Base-by-base conservation (phyloP, 2,329 filamentous ascomycete species). In the Fusarium dimerum region DNA sequence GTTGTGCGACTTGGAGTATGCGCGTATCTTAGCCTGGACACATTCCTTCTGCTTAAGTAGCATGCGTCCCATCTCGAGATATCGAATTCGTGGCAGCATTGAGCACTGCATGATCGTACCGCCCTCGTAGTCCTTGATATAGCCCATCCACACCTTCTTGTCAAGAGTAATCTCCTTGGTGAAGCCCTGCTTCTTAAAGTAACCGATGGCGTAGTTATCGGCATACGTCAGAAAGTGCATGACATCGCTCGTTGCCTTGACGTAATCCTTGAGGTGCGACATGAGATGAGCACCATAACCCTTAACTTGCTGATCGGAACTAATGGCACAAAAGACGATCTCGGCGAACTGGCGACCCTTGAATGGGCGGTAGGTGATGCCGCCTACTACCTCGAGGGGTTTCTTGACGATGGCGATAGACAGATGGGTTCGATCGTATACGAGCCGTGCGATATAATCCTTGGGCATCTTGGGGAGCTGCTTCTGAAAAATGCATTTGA, bases 171-270 rank as follows among this genome's bases (percentile, higher is more conserved):
- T 97, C 65, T 99, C 93, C 71, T 99, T 99, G 2, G 94, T 97
- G 68, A 99, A 99, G 0, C 94, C 94, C 70, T 99, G 94, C 71
- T 99, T 99, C 73, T 97, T 96, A 74, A 99, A 99, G 72, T 97
- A 99, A 11, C 94, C 94, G 60, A 96, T 99, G 39, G 94, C 94
- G 68, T 97, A 97, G 72, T 99, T 99, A 72, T 99, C 94, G 59
- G 94, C 94, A 67, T 99, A 99, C 1, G 94, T 99, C 3, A 99
- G 80, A 72, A 99, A 99, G 73, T 99, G 92, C 92, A 97, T 97
- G 44, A 99, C 92, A 60, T 92, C 87, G 48, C 90, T 95, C 1
- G 93, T 97, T 7, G 93, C 92, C 72, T 96, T 97, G 71, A 99
- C 94, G 66, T 97, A 99, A 76, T 99, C 88, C 72, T 99, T 99